These are phyloP conservation scores for Quercus robur DNA, from an alignment of 306 rosid genomes.

Conservation along the genomic window DNA sequence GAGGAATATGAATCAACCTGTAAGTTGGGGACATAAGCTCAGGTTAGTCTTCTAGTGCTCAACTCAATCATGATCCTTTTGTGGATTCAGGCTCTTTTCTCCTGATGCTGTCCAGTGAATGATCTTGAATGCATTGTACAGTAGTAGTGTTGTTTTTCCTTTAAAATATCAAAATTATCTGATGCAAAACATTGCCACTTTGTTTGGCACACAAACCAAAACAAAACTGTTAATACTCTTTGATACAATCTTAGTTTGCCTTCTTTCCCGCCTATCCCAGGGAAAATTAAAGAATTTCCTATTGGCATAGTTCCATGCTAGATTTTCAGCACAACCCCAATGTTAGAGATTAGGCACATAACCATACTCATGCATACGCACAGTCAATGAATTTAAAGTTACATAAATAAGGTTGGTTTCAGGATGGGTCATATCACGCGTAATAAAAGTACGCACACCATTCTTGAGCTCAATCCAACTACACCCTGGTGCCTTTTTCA, in stretches of 20 bases:
- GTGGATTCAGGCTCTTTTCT: neutral
- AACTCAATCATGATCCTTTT: neutral
- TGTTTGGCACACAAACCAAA: neutral
- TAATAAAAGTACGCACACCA: conserved; percentile 67
- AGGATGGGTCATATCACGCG: conserved; percentile 65
- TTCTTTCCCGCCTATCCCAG: neutral
- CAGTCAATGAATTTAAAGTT: conserved; percentile 62
- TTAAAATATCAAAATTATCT: too few relatives aligned
- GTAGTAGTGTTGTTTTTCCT: too few relatives aligned
- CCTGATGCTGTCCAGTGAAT: neutral
- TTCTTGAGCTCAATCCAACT: conserved; percentile 86
- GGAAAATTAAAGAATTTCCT: neutral
- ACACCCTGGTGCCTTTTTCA: conserved; percentile 77
- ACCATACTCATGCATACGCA: conserved; percentile 56
- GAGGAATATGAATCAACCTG: neutral
- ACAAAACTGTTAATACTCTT: neutral
- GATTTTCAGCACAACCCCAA: conserved; percentile 12
- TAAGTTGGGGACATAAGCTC: neutral
- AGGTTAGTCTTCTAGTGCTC: neutral
- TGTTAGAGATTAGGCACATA: conserved; percentile 37
- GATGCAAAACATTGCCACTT: neutral
- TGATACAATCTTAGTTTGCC: neutral
- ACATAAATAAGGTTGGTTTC: conserved; percentile 51
- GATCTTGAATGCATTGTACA: neutral
- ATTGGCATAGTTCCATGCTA: neutral